These are phyloP conservation scores for Lophium mytilinum DNA, from an alignment of 495 filamentous ascomycete species.

Conservation along the genomic window DNA sequence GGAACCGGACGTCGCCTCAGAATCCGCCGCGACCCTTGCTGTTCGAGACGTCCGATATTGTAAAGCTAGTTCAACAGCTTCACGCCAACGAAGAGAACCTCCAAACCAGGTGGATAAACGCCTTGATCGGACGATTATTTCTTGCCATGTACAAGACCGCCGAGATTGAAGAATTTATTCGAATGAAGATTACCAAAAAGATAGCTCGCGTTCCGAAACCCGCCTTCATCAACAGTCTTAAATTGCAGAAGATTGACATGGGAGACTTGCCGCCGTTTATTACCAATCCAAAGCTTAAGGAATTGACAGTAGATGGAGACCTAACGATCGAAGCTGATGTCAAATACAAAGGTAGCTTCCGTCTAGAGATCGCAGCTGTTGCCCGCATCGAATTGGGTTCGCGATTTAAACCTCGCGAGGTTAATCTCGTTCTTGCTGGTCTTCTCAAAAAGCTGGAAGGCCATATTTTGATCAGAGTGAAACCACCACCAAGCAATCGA, in stretches of 20 bases:
- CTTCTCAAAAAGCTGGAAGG: constrained; percentile 81
- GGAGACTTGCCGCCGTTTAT: constrained; percentile 82
- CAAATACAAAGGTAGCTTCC: constrained; percentile 80
- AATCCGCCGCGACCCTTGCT: constrained; percentile 61
- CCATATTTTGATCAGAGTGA: constrained; percentile 75
- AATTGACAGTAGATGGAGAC: constrained; percentile 85
- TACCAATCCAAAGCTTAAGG: constrained; percentile 80
- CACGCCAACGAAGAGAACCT: constrained; percentile 89
- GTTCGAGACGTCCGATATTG: constrained; percentile 79
- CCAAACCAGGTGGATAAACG: constrained; percentile 93
- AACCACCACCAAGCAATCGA: constrained; percentile 90
- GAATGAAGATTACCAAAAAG: constrained; percentile 88
- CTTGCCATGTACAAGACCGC: constrained; percentile 78
- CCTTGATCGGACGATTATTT: constrained; percentile 77
- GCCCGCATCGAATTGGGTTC: constrained; percentile 83
- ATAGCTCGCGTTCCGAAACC: constrained; percentile 90
- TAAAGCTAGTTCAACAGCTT: constrained; percentile 75
- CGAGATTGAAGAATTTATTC: constrained; percentile 68
- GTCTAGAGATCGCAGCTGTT: constrained; percentile 78
- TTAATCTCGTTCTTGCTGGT: constrained; percentile 79
- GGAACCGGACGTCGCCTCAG: constrained; percentile 46
- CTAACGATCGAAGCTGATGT: constrained; percentile 78
- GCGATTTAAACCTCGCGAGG: constrained; percentile 82
- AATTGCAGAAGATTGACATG: constrained; percentile 72
- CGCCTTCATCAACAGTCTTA: constrained; percentile 74